Base-by-base conservation (phyloP, 257 asterid genomes). In the Cynanchum wilfordii region DNA sequence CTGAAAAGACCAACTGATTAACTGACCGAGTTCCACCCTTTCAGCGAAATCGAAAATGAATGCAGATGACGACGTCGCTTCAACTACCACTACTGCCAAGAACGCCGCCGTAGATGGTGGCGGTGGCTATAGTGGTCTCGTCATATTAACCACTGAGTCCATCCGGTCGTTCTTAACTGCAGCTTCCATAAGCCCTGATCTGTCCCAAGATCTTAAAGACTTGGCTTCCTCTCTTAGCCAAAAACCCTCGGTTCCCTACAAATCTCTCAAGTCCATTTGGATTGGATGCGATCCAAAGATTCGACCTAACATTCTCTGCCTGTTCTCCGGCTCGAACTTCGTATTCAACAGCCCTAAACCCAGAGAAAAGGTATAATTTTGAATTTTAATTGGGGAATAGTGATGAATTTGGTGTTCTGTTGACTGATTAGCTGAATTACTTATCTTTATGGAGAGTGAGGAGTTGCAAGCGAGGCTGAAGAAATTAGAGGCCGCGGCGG, bases 281-380 rank as follows among this genome's bases (percentile, higher is more conserved):
- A 19, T 80, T 15, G 85, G 80, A 62, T 86, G 81, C 75, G 80
- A 83, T 54, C 80, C 79, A 0, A 79, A 62, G 24, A 74, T 69
- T 24, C 77, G 97, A 49, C 95, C 96, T 52, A 77, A 81, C 57
- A 75, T 91, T 5, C 42, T 75, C 19, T 25, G 65, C 50, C 79
- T 91, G 0, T 83, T 94, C 68, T 24, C 77, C 49, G 93, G 94
- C 70, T 86, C 90, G 56, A 57, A 62, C 62, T 88, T 89, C 77
- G 55, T 88, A 66, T 88, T 94, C 74, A 25, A 80, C 5, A 85
- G 97, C 82, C 99, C 99, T 17, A 84, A 81, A 72, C 96, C 99
- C 19, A 83, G 98, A 76, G 88, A 88, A 62, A 91, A 89, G 96
- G 97, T 91, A 42, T 25, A 20, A 62, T 36, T 57, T 69, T 5